phyloP scores from a whole-genome alignment of 139 green algal genomes.

The Marvania coccoides region DNA sequence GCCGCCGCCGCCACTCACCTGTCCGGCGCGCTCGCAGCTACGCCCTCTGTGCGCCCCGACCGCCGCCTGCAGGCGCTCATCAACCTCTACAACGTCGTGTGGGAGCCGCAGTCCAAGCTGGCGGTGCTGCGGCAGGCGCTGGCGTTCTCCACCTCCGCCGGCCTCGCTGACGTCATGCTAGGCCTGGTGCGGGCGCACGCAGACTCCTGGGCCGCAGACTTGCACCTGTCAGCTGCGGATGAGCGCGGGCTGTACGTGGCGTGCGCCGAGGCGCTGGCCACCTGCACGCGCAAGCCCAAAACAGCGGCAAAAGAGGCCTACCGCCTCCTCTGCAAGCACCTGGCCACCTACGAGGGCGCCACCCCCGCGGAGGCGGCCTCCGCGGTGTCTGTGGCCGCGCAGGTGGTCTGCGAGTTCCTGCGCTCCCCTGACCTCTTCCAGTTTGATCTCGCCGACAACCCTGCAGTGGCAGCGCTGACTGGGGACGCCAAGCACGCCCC shows the following conservation, averaged over 20 bases:
- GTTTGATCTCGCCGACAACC: constrained; percentile 26
- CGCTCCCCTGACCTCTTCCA: constrained; percentile 18
- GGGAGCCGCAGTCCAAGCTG: constrained; percentile 17
- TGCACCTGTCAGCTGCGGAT: constrained; percentile 2
- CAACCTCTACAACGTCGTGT: constrained; percentile 36
- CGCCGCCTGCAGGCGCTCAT: constrained; percentile 30
- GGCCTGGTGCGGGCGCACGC: constrained; percentile 10
- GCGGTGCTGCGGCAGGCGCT: constrained; percentile 25
- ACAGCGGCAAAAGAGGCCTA: constrained; percentile 30
- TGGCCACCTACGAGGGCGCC: constrained; percentile 25
- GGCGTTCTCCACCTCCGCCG: constrained; percentile 3
- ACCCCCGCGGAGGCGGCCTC: background rate
- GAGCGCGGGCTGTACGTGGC: constrained; percentile 18
- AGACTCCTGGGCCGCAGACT: constrained; percentile 20
- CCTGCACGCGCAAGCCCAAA: constrained; percentile 24
- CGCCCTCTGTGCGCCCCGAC: background rate
- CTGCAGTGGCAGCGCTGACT: constrained; percentile 14
- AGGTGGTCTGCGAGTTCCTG: constrained; percentile 23
- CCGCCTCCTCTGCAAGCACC: constrained; percentile 17
- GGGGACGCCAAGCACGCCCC: background rate
- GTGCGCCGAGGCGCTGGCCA: constrained; percentile 17
- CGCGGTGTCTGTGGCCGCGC: background rate
- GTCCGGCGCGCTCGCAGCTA: constrained; percentile 5
- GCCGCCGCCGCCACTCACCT: constrained; percentile 8
- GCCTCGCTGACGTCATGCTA: constrained; percentile 24